Evolutionary conservation across 768 basidiomycete genomes (phyloP), one percentile per base, ranked within the genome.

Genomic region (Hortiboletus flavorubellus): DNA sequence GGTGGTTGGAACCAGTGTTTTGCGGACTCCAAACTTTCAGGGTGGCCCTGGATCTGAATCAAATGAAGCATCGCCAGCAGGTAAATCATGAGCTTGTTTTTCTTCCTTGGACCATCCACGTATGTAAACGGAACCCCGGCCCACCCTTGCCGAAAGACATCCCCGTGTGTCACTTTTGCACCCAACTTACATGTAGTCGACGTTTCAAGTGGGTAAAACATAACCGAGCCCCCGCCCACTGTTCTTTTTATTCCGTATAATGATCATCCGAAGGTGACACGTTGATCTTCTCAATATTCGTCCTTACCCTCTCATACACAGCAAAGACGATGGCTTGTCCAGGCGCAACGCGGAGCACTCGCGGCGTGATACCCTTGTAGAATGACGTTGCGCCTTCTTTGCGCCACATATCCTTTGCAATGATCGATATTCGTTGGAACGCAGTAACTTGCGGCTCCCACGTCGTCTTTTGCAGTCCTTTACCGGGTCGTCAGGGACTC

Each of bases 311-410:
- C 75, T 99, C 96, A 65, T 98, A 98, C 29, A 99, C 96, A 12
- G 96, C 92, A 66, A 98, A 98, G 35, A 98, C 96, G 61, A 98
- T 91, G 2, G 95, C 95, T 70, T 93, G 92, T 2, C 96, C 97
- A 8, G 97, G 97, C 2, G 97, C 97, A 43, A 99, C 97, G 51
- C 97, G 85, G 64, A 97, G 76, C 35, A 99, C 94, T 21, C 97
- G 82, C 35, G 97, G 97, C 0, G 95, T 98, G 69, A 99, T 98
- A 18, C 97, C 97, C 76, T 97, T 98, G 78, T 98, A 98, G 74
- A 99, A 98, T 50, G 95, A 93, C 42, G 73, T 73, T 15, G 88
- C 76, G 7, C 97, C 97, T 73, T 99, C 97, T 61, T 82, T 79
- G 57, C 78, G 82, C 88, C 93, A 98, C 93, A 98, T 97, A 45